These are phyloP conservation scores for Pestalotiopsis fici DNA, from an alignment of 2,329 filamentous ascomycete species.

Conservation along the genomic window DNA sequence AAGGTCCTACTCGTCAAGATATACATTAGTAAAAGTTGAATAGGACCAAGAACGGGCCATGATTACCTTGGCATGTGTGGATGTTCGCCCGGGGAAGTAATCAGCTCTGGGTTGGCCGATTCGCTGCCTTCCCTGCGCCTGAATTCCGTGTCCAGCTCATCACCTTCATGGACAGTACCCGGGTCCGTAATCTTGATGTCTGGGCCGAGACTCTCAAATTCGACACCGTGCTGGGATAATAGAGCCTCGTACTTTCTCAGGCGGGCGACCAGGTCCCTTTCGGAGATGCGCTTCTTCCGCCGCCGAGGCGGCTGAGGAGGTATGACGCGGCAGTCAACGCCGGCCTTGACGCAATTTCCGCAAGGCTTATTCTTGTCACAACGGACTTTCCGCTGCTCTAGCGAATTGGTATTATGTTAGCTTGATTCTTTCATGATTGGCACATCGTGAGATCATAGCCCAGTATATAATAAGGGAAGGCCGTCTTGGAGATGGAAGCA, in stretches of 20 bases:
- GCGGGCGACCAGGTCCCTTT: constrained; percentile 70
- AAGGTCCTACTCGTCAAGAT: constrained; percentile 27
- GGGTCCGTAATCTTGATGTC: constrained; percentile 42
- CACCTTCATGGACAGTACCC: constrained; percentile 49
- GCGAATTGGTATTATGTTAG: background rate
- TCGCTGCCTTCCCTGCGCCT: constrained; percentile 49
- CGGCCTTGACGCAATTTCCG: constrained; percentile 65
- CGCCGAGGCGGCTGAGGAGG: constrained; percentile 58
- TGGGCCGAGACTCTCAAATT: constrained; percentile 68
- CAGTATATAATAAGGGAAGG: background rate
- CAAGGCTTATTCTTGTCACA: constrained; percentile 76
- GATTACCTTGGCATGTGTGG: constrained; percentile 29
- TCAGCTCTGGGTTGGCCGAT: constrained; percentile 36
- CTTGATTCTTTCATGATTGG: background rate
- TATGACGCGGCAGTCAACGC: constrained; percentile 61
- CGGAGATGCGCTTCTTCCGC: constrained; percentile 65
- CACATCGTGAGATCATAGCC: background rate
- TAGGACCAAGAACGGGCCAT: background rate
- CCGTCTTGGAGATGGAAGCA: background rate
- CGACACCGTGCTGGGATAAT: constrained; percentile 64
- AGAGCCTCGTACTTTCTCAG: constrained; percentile 69
- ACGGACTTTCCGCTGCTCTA: constrained; percentile 71
- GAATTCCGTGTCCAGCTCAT: constrained; percentile 58
- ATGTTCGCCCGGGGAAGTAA: constrained; percentile 26
- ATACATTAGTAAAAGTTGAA: constrained; percentile 8